A percentile compares a stretch with the other conserved stretches of the same genome.
Evolutionary conservation across 441 rosid species (phyloP).

Genomic region (Aquilaria agallochum): DNA sequence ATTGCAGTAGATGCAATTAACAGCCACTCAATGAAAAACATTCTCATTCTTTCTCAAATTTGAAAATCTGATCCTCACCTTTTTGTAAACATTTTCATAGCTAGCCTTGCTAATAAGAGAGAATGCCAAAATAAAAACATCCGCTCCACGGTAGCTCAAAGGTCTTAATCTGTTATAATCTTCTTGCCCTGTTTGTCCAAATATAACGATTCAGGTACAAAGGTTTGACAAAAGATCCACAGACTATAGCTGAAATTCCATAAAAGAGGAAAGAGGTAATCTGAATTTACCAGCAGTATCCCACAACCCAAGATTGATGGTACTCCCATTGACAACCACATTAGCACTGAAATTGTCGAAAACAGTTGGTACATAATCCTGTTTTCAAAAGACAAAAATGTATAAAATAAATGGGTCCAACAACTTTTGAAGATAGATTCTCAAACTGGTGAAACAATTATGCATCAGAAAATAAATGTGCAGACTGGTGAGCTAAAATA

Average conservation of each 20-base stretch:
- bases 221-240: conserved; percentile 4
- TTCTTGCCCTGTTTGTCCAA: conserved; percentile 48
- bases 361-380: conserved; percentile 67
- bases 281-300: conserved; percentile 54
- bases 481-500: too few species aligned
- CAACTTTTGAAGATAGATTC: too few species aligned
- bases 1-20: conserved; percentile 3
- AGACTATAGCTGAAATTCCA: background rate
- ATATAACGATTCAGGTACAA: conserved; percentile 11
- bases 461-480: too few species aligned
- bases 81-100: conserved; percentile 65
- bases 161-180: conserved; percentile 67
- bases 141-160: conserved; percentile 64
- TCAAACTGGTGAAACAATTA: too few species aligned
- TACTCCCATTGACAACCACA: conserved; percentile 54
- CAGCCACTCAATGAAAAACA: background rate
- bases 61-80: conserved; percentile 22
- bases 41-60: conserved; percentile 26
- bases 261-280: background rate
- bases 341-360: conserved; percentile 67
- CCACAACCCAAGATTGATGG: conserved; percentile 64
- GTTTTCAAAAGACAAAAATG: conserved; percentile 19
- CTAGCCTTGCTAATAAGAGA: conserved; percentile 72
- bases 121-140: conserved; percentile 60
- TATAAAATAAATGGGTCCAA: conserved; percentile 6